phyloP scores from a whole-genome alignment of 2,329 filamentous ascomycete genomes.

The Neopestalotiopsis sp. region DNA sequence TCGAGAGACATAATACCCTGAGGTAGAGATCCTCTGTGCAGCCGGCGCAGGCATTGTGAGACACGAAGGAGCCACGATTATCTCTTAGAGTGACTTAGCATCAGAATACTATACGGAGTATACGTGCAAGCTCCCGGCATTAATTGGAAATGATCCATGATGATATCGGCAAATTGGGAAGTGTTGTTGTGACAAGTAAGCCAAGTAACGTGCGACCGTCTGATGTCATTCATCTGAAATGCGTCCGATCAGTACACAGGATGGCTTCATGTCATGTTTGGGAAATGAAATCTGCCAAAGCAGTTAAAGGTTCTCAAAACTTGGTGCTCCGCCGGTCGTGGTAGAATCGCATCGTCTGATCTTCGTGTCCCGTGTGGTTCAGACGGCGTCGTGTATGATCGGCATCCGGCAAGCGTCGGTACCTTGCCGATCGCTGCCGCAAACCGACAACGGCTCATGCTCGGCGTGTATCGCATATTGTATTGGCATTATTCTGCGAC shows the following conservation, averaged over 20 bases:
- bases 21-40: no score
- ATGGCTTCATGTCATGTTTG: constrained; percentile 10
- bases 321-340: neutral
- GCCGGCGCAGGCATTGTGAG: no score
- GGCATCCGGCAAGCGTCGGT: constrained; percentile 4
- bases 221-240: neutral
- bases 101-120: no score
- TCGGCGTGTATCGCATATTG: neutral
- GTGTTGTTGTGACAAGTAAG: neutral
- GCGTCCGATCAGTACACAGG: neutral
- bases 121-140: no score
- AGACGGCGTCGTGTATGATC: constrained; percentile 16
- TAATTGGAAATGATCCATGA: neutral
- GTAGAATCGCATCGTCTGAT: neutral
- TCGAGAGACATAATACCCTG: neutral
- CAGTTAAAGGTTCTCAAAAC: neutral
- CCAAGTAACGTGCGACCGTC: neutral
- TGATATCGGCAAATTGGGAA: neutral
- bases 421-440: constrained; percentile 11
- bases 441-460: constrained; percentile 4
- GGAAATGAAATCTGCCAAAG: neutral
- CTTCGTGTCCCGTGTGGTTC: constrained; percentile 12
- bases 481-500: neutral
- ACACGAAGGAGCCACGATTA: no score
- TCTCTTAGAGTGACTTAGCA: no score